A percentile compares a stretch with the other conserved stretches of the same genome.
These are phyloP conservation scores for Clitopilus hobsonii DNA, from an alignment of 768 basidiomycete species.

Conservation along the genomic window DNA sequence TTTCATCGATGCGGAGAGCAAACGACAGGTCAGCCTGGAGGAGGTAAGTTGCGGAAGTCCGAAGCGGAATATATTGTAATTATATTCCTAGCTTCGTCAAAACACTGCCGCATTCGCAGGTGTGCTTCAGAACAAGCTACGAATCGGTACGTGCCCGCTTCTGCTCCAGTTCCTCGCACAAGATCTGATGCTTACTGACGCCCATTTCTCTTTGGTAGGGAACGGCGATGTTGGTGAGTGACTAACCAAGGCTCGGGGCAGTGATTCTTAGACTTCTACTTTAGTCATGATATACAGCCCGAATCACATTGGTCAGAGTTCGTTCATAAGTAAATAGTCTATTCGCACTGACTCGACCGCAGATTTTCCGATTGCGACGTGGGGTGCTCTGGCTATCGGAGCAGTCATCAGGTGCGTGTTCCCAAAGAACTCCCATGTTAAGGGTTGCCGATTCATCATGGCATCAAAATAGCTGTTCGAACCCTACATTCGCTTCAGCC, in stretches of 20 bases:
- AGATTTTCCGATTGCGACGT: constrained; percentile 45
- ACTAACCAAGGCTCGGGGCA: not conserved
- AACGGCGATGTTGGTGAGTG: constrained; percentile 47
- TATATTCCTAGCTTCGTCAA: constrained; percentile 17
- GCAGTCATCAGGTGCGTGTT: constrained; percentile 43
- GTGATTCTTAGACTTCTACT: not conserved
- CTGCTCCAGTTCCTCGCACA: not conserved
- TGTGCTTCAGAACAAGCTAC: constrained; percentile 23
- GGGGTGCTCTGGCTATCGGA: constrained; percentile 49
- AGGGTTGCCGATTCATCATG: no score
- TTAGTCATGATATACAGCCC: constrained; percentile 49
- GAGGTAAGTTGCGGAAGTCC: constrained; percentile 25
- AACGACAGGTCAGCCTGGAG: constrained; percentile 29
- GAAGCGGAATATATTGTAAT: not conserved
- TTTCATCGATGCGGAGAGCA: constrained; percentile 49
- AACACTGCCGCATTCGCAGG: constrained; percentile 33
- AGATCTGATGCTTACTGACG: not conserved
- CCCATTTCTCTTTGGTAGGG: constrained; percentile 22
- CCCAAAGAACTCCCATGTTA: no score
- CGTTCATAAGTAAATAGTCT: not conserved
- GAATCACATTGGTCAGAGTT: constrained; percentile 44
- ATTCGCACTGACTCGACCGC: not conserved
- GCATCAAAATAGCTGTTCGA: constrained; percentile 55
- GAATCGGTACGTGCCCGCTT: constrained; percentile 15
- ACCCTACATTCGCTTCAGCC: constrained; percentile 46